phyloP scores from a whole-genome alignment of 768 basidiomycete species.

The Pisolithus orientalis region DNA sequence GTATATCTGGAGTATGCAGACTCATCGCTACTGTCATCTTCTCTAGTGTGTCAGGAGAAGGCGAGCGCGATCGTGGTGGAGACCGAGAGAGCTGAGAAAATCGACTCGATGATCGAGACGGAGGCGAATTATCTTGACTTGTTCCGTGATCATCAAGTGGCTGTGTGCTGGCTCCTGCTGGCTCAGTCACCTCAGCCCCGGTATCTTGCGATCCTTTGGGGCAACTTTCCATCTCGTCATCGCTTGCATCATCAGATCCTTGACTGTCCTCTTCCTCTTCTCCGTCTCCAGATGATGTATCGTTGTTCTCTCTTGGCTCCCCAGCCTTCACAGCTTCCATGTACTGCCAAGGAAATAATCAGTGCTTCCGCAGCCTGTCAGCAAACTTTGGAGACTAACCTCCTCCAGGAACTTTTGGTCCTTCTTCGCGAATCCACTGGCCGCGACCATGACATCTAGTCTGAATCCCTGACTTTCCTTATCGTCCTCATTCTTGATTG shows the following conservation, averaged over 20 bases:
- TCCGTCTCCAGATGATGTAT: slow-evolving; percentile 23
- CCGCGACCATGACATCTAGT: slow-evolving; percentile 87
- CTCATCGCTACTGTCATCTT: slow-evolving; percentile 38
- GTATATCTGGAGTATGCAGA: slow-evolving; percentile 36
- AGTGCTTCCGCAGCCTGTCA: slow-evolving; percentile 10
- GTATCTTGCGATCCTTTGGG: slow-evolving; percentile 10
- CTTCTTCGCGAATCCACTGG: slow-evolving; percentile 86
- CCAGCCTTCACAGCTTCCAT: slow-evolving; percentile 49
- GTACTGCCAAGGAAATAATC: slow-evolving; percentile 43
- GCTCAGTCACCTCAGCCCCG: neutral
- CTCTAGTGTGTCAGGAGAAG: slow-evolving; percentile 37
- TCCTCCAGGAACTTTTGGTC: slow-evolving; percentile 81
- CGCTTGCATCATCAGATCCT: neutral
- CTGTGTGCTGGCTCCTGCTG: neutral
- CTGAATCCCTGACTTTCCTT: slow-evolving; percentile 51
- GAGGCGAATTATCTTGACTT: neutral
- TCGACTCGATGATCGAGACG: neutral
- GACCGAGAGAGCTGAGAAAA: slow-evolving; percentile 46
- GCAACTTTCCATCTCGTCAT: slow-evolving; percentile 16
- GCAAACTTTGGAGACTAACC: slow-evolving; percentile 41
- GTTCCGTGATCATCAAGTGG: neutral
- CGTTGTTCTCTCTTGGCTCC: slow-evolving; percentile 25
- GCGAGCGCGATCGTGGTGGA: slow-evolving; percentile 44
- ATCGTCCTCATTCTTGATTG: slow-evolving; percentile 24
- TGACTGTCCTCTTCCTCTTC: slow-evolving; percentile 24